Base-by-base conservation (phyloP, 2,329 filamentous ascomycete species). In the Aspergillus piperis region DNA sequence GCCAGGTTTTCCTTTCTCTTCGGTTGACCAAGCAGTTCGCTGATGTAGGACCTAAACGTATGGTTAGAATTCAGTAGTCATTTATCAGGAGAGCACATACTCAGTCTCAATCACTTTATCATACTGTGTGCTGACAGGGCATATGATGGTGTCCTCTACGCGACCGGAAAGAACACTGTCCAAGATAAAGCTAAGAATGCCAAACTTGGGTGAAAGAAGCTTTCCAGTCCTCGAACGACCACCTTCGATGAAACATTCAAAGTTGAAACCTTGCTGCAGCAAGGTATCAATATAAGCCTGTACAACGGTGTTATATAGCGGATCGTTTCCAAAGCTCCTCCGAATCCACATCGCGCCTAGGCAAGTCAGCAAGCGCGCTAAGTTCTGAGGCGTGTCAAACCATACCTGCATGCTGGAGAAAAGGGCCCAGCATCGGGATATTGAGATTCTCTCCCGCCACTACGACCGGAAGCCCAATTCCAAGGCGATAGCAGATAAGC, bases 81-180 rank as follows among this genome's bases (percentile, higher is more conserved):
- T 8, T 8, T 19, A 6, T 8, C 11, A 36, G 32, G 10, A 15
- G 47, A 27, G 44, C 19, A 44, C 78, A 63, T 73, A 81, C 76
- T 96, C 92, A 0, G 96, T 96, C 76, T 99, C 95, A 61, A 99
- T 96, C 58, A 99, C 95, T 73, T 98, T 99, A 81, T 99, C 95
- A 73, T 99, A 99, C 73, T 99, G 95, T 0, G 93, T 97, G 75
- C 91, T 96, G 49, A 99, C 95, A 0, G 95, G 95, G 68, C 94
- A 96, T 55, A 99, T 92, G 44, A 97, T 90, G 32, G 92, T 89
- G 75, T 99, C 95, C 50, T 96, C 83, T 0, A 96, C 92, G 6
- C 93, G 85, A 0, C 93, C 92, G 0, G 91, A 96, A 5, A 97
- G 80, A 13, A 99, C 83, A 67, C 92, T 96, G 68, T 99, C 95